phyloP scores from a whole-genome alignment of 1,139 yeast genomes.

The Diutina rugosa region DNA sequence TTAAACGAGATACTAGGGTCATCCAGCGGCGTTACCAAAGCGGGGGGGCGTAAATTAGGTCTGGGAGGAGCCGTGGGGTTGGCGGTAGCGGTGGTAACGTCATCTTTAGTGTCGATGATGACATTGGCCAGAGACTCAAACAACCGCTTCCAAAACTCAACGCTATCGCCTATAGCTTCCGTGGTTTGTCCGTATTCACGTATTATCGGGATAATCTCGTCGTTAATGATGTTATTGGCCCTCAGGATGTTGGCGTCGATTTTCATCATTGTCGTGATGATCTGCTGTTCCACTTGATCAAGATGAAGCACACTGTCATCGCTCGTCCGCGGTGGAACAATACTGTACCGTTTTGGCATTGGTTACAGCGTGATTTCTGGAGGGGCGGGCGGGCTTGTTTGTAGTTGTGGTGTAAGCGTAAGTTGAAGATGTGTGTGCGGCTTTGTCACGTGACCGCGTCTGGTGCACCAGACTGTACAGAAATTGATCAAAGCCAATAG shows the following conservation, averaged over 20 bases:
- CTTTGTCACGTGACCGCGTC: background rate
- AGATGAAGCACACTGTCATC: background rate
- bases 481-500: too few species aligned
- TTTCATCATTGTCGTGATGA: background rate
- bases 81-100: background rate
- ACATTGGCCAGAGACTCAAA: background rate
- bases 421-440: background rate
- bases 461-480: background rate
- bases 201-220: background rate
- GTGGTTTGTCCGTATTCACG: background rate
- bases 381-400: background rate
- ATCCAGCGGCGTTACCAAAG: background rate
- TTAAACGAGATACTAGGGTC: background rate
- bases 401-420: background rate
- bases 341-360: background rate
- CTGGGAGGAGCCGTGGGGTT: background rate
- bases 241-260: slow-evolving; percentile 1
- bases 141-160: background rate
- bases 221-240: slow-evolving; percentile 2
- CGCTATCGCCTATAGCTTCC: background rate
- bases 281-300: background rate
- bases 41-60: background rate
- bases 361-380: background rate
- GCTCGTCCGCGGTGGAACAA: background rate
- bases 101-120: background rate